These are phyloP conservation scores for Brachypodium distachyon DNA, from an alignment of 202 grass and related monocot species.

Conservation along the genomic window DNA sequence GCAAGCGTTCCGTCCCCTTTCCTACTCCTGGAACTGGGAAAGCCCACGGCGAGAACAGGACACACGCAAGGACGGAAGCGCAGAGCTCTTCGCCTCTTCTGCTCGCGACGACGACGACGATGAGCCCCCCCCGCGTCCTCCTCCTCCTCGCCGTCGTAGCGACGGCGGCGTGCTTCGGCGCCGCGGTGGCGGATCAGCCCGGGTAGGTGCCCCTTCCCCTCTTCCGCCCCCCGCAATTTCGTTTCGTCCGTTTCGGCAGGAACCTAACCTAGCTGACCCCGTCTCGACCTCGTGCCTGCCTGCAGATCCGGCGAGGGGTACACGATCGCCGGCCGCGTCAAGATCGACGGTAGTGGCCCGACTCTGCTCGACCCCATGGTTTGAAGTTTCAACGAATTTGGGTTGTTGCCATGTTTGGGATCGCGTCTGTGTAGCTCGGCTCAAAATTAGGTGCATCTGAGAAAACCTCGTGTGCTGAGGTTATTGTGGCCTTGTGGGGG, in stretches of 20 bases:
- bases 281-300: background rate
- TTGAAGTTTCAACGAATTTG: background rate
- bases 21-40: too few relatives aligned
- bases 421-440: background rate
- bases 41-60: background rate
- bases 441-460: background rate
- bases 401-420: background rate
- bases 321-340: conserved; percentile 71
- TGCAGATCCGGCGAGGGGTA: conserved; percentile 61
- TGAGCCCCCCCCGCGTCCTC: conserved; percentile 9
- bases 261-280: background rate
- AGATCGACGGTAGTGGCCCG: conserved; percentile 54
- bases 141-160: background rate
- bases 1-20: too few relatives aligned
- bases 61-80: background rate
- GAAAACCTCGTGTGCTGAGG: background rate
- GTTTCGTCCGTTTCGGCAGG: background rate
- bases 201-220: conserved; percentile 11
- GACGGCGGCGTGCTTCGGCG: background rate
- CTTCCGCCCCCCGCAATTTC: background rate
- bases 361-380: background rate
- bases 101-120: conserved; percentile 12
- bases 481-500: background rate
- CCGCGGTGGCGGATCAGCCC: background rate
- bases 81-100: background rate